Evolutionary conservation across 176 grass and related monocot species (phyloP), one percentile per base, ranked within the genome.

Genomic region (Carex myosuroides): DNA sequence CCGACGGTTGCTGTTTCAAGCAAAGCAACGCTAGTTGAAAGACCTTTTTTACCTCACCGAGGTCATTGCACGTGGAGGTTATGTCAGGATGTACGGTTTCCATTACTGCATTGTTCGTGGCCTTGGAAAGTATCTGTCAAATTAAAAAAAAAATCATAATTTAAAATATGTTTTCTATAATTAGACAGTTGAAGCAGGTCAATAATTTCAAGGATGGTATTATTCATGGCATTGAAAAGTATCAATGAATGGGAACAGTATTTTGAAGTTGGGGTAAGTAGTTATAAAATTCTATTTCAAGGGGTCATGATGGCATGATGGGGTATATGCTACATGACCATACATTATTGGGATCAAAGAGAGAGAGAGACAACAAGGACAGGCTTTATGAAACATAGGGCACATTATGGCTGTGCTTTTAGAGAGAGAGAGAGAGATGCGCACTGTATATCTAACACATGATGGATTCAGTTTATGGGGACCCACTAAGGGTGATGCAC

Each of bases 21-120:
- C 92, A 98, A 68, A 98, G 89, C 65, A 98, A 85, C 0, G 96
- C 93, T 81, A 98, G 68, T 71, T 98, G 96, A 63, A 98, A 98
- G 12, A 95, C 70, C 70, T 87, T 90, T 84, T 95, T 98, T 0
- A 95, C 92, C 70, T 98, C 96, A 0, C 85, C 84, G 0, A 98
- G 89, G 70, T 98, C 92, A 57, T 84, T 93, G 84, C 93, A 95
- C 2, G 96, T 92, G 60, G 87, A 82, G 0, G 86, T 11, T 21
- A 93, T 92, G 73, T 93, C 91, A 3, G 86, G 85, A 83, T 98
- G 86, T 2, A 98, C 91, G 26, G 66, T 95, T 68, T 98, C 96
- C 96, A 98, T 98, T 30, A 98, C 96, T 0, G 89, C 89, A 84
- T 98, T 98, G 61, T 64, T 91, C 1, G 88, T 64, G 0, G 86